Evolutionary conservation across 352 stramenopile species (phyloP).

Genomic region (Thalassiosira gravida): DNA sequence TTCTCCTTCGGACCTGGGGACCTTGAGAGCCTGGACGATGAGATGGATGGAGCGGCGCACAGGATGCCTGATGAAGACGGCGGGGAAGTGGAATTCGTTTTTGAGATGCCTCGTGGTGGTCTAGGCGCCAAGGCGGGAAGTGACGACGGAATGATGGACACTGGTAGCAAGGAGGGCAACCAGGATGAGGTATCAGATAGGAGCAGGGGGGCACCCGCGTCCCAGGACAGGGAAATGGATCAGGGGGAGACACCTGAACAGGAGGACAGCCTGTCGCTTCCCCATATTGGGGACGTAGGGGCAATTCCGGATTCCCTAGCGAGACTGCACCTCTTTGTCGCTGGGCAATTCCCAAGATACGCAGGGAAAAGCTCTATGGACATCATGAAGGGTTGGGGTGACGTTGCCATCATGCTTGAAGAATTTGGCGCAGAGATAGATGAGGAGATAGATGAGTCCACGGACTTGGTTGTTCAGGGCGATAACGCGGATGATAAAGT

Average conservation of each 20-base stretch:
- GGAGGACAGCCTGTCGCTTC: neutral
- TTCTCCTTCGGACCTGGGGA: neutral
- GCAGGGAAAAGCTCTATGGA: neutral
- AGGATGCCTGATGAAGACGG: neutral
- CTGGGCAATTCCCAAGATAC: neutral
- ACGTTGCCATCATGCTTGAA: neutral
- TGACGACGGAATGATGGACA: neutral
- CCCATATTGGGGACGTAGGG: neutral
- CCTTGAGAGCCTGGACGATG: conserved; percentile 4
- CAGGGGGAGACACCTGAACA: neutral
- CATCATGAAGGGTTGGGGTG: neutral
- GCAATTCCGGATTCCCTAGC: neutral
- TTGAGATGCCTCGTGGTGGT: neutral
- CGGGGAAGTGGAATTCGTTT: neutral
- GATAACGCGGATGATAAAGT: neutral
- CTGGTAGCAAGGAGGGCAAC: neutral
- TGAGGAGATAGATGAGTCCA: neutral
- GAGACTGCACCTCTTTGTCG: neutral
- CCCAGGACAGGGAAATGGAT: neutral
- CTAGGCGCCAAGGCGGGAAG: neutral
- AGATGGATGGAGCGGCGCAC: neutral
- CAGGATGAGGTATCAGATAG: neutral
- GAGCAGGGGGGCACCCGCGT: neutral
- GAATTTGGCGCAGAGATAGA: neutral
- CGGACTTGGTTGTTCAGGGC: conserved; percentile 1